Evolutionary conservation across 1,284 basidiomycete species (phyloP).

Genomic region (Marasmius oreades): DNA sequence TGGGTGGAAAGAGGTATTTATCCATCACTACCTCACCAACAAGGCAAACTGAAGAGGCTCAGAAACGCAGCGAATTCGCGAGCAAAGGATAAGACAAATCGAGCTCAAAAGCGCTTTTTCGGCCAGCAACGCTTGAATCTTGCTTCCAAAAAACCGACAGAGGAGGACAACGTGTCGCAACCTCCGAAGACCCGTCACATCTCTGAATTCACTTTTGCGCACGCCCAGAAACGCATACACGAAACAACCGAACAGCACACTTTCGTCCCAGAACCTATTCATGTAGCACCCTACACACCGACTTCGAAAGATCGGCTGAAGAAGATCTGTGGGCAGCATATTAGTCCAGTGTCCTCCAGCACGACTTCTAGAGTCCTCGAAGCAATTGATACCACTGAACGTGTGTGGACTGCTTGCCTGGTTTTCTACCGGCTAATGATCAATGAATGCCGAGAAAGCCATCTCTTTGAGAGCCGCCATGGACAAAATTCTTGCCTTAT

Average conservation of each 20-base stretch:
- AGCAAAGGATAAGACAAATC: conserved; percentile 44
- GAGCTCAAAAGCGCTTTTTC: conserved; percentile 52
- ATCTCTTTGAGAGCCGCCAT: conserved; percentile 35
- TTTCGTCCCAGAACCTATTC: conserved; percentile 27
- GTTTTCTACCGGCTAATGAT: conserved; percentile 1
- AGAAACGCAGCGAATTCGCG: conserved; percentile 56
- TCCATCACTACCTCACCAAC: not conserved
- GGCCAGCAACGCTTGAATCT: conserved; percentile 51
- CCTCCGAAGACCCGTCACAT: no score
- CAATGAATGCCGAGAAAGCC: conserved; percentile 30
- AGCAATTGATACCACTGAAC: conserved; percentile 34
- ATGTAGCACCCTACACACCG: conserved; percentile 21
- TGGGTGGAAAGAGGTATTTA: conserved; percentile 53
- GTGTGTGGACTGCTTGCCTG: conserved; percentile 23
- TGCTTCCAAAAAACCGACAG: conserved; percentile 30
- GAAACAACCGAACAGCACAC: conserved; percentile 6
- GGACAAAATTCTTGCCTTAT: conserved; percentile 37
- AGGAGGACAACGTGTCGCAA: conserved; percentile 5
- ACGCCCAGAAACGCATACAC: conserved; percentile 24
- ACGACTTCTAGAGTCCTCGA: conserved; percentile 32
- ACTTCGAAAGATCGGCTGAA: conserved; percentile 13
- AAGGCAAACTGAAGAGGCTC: not conserved
- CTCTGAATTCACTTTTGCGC: conserved; percentile 22
- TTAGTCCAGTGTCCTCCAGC: conserved; percentile 9
- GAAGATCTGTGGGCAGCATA: conserved; percentile 16